These are phyloP conservation scores for Populus tremula DNA, from an alignment of 345 rosid genomes.

Conservation along the genomic window DNA sequence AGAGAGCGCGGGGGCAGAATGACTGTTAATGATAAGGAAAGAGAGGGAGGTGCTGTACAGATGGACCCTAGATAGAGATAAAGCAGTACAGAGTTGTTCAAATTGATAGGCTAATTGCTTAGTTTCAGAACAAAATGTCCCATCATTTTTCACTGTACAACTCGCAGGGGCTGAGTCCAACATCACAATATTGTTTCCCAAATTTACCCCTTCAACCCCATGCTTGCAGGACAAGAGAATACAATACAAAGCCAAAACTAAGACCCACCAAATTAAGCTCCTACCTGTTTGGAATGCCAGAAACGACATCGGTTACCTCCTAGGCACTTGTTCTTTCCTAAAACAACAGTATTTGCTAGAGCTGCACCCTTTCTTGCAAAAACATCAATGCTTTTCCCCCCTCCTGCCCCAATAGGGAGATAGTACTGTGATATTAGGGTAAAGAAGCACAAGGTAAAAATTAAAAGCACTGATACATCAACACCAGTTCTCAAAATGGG, in stretches of 20 bases:
- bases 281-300: constrained; percentile 24
- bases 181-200: neutral
- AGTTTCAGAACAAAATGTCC: neutral
- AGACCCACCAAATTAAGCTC: constrained; percentile 26
- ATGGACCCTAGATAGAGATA: too few species aligned
- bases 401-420: too few species aligned
- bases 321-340: neutral
- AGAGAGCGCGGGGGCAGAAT: too few species aligned
- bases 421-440: too few species aligned
- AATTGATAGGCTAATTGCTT: too few species aligned
- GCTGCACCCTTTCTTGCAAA: constrained; percentile 9
- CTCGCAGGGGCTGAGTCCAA: too few species aligned
- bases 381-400: neutral
- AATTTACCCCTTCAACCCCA: neutral
- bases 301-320: neutral
- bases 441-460: neutral
- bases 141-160: neutral
- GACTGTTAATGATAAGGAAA: too few species aligned
- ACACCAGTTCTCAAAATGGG: constrained; percentile 59
- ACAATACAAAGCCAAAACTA: neutral
- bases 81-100: too few species aligned
- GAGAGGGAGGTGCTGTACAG: too few species aligned
- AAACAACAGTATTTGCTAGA: constrained; percentile 12
- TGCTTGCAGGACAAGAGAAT: neutral
- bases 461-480: neutral